Evolutionary conservation across 2,329 filamentous ascomycete genomes (phyloP).

Genomic region (Aspergillus vadensis): DNA sequence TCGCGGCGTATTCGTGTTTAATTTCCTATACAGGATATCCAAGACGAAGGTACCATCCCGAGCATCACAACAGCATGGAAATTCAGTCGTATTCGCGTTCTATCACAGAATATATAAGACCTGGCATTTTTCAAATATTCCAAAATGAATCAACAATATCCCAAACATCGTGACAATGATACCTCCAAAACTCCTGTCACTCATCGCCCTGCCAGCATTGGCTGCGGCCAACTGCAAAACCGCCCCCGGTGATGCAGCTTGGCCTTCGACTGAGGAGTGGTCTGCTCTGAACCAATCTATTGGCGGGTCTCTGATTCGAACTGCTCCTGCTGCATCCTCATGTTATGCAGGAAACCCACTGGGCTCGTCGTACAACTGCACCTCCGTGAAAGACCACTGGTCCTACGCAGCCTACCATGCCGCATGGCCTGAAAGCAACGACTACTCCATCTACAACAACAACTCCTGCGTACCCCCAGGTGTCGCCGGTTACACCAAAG

Average conservation of each 20-base stretch:
- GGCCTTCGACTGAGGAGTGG: constrained; percentile 28
- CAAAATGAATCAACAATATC: too few species aligned
- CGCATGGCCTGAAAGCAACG: constrained; percentile 34
- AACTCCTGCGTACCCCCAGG: constrained; percentile 37
- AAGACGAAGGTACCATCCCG: too few species aligned
- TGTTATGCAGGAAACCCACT: constrained; percentile 36
- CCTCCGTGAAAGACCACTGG: constrained; percentile 31
- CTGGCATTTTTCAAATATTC: too few species aligned
- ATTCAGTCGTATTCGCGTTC: too few species aligned
- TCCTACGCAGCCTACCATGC: constrained; percentile 32
- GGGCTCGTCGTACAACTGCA: constrained; percentile 27
- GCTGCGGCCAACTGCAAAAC: constrained; percentile 17
- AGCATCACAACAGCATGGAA: too few species aligned
- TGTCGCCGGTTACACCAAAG: constrained; percentile 25
- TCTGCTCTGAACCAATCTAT: constrained; percentile 24
- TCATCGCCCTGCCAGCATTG: not conserved
- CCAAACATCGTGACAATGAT: too few species aligned
- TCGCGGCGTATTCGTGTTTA: too few species aligned
- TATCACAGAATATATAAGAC: too few species aligned
- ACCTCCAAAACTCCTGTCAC: too few species aligned
- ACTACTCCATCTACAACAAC: constrained; percentile 34
- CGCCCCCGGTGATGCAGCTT: constrained; percentile 18
- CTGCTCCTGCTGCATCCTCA: constrained; percentile 31
- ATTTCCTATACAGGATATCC: too few species aligned
- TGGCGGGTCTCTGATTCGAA: constrained; percentile 25